Conservation (phyloP, 345 rosid genomes). For the sweet orange (Citrus sinensis) region DVS_A1.0 CM039163.1:2129501-2130000, state of each 20-base stretch:
- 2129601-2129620: conserved; percentile 48
- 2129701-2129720: not conserved
- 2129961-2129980: conserved; percentile 78
- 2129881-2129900: conserved; percentile 65
- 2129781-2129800: not conserved
- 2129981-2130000: conserved; percentile 75
- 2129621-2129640: not conserved
- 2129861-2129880: conserved; percentile 89
- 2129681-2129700: not conserved
- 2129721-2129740: not conserved
- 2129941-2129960: conserved; percentile 92
- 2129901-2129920: conserved; percentile 79
- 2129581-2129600: conserved; percentile 84
- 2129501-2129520: conserved; percentile 93
- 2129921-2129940: conserved; percentile 81
- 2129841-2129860: conserved; percentile 1
- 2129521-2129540: conserved; percentile 91
- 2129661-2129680: not conserved
- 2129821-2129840: not conserved
- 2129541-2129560: conserved; percentile 53
- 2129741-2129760: not conserved
- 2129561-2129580: conserved; percentile 71
- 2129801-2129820: not conserved
- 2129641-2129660: not conserved
- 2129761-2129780: not conserved